phyloP scores from a whole-genome alignment of 1,284 basidiomycete species.

The Cutaneotrichosporon mucoides region DNA sequence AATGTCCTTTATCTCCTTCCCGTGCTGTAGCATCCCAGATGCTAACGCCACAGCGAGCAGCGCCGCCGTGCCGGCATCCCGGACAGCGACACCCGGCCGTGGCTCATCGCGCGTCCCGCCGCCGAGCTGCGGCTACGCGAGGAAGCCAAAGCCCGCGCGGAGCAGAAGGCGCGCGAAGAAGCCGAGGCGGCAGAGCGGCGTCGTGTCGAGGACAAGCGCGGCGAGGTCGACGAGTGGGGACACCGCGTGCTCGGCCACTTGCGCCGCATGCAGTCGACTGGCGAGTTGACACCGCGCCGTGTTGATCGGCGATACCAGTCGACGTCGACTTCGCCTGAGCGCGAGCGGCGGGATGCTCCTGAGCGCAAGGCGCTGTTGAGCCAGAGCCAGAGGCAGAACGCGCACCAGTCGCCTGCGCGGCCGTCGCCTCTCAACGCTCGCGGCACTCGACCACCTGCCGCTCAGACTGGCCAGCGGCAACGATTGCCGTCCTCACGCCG shows the following conservation, averaged over 20 bases:
- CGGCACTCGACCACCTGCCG: too few relatives aligned
- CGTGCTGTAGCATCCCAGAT: neutral
- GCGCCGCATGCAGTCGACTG: conserved; percentile 7
- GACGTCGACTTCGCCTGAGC: conserved; percentile 4
- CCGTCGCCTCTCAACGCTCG: neutral
- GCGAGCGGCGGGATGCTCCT: neutral
- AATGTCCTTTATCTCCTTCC: too few relatives aligned
- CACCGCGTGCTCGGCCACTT: conserved; percentile 7
- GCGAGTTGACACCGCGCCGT: conserved; percentile 4
- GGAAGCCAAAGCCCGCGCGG: conserved; percentile 1
- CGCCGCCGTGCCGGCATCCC: conserved; percentile 23
- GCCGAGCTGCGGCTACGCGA: conserved; percentile 20
- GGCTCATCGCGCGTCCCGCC: conserved; percentile 17
- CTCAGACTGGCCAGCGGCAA: neutral
- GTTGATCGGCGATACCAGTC: conserved; percentile 9
- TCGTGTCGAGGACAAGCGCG: conserved; percentile 7
- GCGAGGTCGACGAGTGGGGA: conserved; percentile 21
- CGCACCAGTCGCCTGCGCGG: neutral
- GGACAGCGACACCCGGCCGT: conserved; percentile 20
- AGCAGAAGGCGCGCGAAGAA: neutral
- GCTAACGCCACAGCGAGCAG: conserved; percentile 10
- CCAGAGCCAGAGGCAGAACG: neutral
- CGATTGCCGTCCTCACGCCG: neutral
- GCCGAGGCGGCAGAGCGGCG: conserved; percentile 5
- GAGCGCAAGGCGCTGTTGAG: neutral